phyloP scores from a whole-genome alignment of 768 basidiomycete genomes.

The Kwoniella heveanensis region DNA sequence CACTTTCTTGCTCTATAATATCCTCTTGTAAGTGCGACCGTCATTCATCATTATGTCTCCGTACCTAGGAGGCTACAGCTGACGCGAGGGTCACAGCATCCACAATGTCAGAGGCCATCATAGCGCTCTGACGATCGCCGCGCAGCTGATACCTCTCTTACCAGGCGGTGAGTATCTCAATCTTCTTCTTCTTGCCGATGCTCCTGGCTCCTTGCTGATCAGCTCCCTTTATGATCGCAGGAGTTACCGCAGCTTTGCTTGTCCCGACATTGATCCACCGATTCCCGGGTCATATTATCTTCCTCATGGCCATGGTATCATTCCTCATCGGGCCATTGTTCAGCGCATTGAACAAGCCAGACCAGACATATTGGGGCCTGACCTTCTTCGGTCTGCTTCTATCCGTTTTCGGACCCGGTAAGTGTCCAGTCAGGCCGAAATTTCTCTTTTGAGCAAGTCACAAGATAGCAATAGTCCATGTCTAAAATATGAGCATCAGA shows the following conservation, averaged over 20 bases:
- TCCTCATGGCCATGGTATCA: conserved; percentile 33
- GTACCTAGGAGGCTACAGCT: not conserved
- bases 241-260: conserved; percentile 29
- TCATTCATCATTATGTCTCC: not conserved
- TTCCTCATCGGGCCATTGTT: conserved; percentile 33
- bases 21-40: conserved; percentile 25
- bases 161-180: conserved; percentile 16
- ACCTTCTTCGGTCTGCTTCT: conserved; percentile 24
- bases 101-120: conserved; percentile 16
- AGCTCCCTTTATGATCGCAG: too few relatives aligned
- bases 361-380: conserved; percentile 33
- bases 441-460: too few relatives aligned
- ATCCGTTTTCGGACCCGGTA: conserved; percentile 17
- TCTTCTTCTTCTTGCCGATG: not conserved
- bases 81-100: conserved; percentile 4
- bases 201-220: too few relatives aligned
- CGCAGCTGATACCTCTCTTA: conserved; percentile 30
- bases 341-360: conserved; percentile 18
- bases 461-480: too few relatives aligned
- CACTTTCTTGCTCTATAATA: conserved; percentile 34
- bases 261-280: conserved; percentile 29
- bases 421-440: not conserved
- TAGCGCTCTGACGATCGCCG: conserved; percentile 23
- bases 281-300: conserved; percentile 26
- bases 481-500: too few relatives aligned